Evolutionary conservation across 2,329 filamentous ascomycete species (phyloP), one percentile per base, ranked within the genome.

Genomic region (Fusarium torulosum): DNA sequence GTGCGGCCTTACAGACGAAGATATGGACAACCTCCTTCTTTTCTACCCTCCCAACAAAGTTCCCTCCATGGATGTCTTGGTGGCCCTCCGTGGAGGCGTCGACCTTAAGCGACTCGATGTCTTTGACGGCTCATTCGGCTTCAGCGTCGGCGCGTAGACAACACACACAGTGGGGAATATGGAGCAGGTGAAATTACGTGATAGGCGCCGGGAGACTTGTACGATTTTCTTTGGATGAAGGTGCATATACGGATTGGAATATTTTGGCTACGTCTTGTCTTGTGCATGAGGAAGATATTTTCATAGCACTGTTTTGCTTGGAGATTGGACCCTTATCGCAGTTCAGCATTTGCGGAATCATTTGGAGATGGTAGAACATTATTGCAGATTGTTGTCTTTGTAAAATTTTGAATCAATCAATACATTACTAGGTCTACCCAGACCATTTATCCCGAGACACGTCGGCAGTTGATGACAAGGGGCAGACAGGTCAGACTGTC

Each of bases 1-100:
- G 70, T 94, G 93, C 70, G 86, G 87, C 33, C 89, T 98, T 85
- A 88, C 87, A 20, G 92, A 96, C 50, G 86, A 90, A 72, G 94
- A 94, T 73, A 97, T 98, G 91, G 89, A 92, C 55, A 86, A 85
- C 54, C 82, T 98, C n/a, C 80, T 98, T 37, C 82, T 84, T n/a
- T 94, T 90, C 76, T 97, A 96, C 70, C 79, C 79, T 1, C 74
- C 80, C 1, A 82, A 83, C 63, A 82, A 85, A 55, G 88, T 89
- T 1, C 88, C 88, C 5, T 74, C 82, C 3, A 76, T 89, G 42
- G 84, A 85, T 23, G 80, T 85, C 47, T 74, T 90, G n/a, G 81
- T 83, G 63, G 83, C 82, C 6, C 84, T 89, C 77, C 81, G 87
- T 17, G 80, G 79, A 13, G 80, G 80, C 29, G 77, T 75, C 13